Evolutionary conservation across 1,284 basidiomycete genomes (phyloP), one percentile per base, ranked within the genome.

Genomic region (Flammula alnicola): DNA sequence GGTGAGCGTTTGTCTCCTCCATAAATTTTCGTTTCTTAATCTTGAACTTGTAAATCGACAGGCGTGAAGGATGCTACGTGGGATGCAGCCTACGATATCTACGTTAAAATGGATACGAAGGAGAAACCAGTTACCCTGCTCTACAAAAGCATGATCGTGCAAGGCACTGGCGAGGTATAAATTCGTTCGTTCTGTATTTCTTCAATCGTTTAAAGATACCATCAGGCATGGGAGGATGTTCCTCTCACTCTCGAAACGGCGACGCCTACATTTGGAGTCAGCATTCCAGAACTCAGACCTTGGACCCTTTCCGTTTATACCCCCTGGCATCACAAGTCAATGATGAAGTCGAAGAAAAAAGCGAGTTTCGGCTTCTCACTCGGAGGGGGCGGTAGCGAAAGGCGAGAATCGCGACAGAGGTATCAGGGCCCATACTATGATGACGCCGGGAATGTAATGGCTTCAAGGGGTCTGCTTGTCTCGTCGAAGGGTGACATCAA

Each of bases 81-180:
- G 68, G 53, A 37, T 22, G 63, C 68, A 5, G 52, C 51, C 7
- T 69, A 71, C 37, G 67, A 70, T 43, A 61, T 69, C n/a, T 60
- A 66, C 5, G 68, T 66, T 12, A 53, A 67, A 23, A 68, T 63
- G 53, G 47, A 60, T 16, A 47, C 54, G 5, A 59, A 61, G n/a
- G 62, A 66, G 2, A 62, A 61, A 8, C 55, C 62, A 2, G 57
- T 69, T 4, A 57, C 40, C 1, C 47, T 70, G 17, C 46, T 62
- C 1, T 71, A 69, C 54, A 71, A 69, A 26, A 52, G 45, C 10
- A 29, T 44, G 9, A 49, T 57, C n/a, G 31, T 36, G 5, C 59
- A 61, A 36, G 35, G 41, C 40, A 60, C 58, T 2, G 58, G 58
- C 33, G 58, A 60, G 47, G 58, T 59, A 14, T 10, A 36, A 36